Evolutionary conservation across 129 eudicot genomes (phyloP).

Genomic region (Tagetes patula): DNA sequence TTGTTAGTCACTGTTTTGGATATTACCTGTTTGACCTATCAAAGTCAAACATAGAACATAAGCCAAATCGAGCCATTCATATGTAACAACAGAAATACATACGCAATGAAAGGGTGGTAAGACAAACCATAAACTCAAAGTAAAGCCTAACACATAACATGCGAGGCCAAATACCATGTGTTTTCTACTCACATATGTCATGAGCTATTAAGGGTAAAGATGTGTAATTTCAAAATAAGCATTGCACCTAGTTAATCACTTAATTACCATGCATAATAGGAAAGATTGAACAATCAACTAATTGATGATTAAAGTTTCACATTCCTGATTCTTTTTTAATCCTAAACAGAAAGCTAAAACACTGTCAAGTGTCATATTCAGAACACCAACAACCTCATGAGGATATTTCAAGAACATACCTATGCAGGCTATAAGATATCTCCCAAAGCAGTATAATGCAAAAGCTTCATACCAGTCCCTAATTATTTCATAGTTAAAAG

Average conservation of each 20-base stretch:
- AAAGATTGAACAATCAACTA: slow-evolving; percentile 7
- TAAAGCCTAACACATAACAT: not conserved
- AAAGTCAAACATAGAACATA: not conserved
- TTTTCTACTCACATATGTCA: not conserved
- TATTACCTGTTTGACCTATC: not conserved
- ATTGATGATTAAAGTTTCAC: not conserved
- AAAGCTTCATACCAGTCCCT: slow-evolving; percentile 98
- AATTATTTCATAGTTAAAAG: slow-evolving; percentile 80
- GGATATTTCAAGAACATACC: slow-evolving; percentile 46
- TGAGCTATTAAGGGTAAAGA: not conserved
- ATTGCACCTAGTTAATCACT: not conserved
- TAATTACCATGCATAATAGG: slow-evolving; percentile 10
- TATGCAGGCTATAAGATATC: slow-evolving; percentile 93
- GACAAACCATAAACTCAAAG: not conserved
- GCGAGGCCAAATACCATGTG: not conserved
- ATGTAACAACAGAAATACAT: not conserved
- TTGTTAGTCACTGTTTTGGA: not conserved
- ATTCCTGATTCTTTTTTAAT: not conserved
- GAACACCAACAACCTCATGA: slow-evolving; percentile 15
- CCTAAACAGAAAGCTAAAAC: slow-evolving; percentile 4
- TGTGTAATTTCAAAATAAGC: not conserved
- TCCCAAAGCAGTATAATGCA: slow-evolving; percentile 93
- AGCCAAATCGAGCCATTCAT: not conserved
- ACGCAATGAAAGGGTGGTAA: not conserved
- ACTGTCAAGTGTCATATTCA: not conserved